Evolutionary conservation across 2,329 filamentous ascomycete genomes (phyloP), one percentile per base, ranked within the genome.

Genomic region (Trichoderma arundinaceum): DNA sequence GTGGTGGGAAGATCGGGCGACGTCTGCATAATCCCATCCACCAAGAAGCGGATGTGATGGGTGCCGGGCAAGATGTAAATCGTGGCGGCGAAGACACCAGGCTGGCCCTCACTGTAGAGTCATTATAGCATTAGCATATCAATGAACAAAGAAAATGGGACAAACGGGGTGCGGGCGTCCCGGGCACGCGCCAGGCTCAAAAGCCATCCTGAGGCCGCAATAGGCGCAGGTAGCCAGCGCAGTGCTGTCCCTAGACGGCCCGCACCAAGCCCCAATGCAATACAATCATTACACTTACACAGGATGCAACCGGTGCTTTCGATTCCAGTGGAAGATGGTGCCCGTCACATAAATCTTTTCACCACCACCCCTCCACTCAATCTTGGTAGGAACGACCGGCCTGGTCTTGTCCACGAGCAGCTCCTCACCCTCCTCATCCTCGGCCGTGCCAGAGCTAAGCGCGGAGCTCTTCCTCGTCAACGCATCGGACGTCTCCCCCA

Each of bases 301-400:
- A 77, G 86, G 89, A 77, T 93, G 88, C 74, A 99, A 82, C 71
- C 91, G 88, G 76, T 94, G 96, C 80, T 98, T 98, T 76, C 91
- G 90, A 79, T 96, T 93, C 95, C 95, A 99, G 76, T 94, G 92
- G 72, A 96, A 96, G 75, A 98, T 97, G 19, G 95, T 98, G 70
- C 94, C 94, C 0, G 95, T 99, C 52, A 99, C 93, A 77, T 97
- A 99, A 69, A 98, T 88, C 78, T 94, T 96, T 66, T 96, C 91
- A 66, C 92, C 94, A 60, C 88, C 88, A 8, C 87, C 86, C 70
- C 86, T 86, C 95, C 95, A 99, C 78, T 96, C 91, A 66, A 99
- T 88, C 66, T 86, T 82, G 1, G 92, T 96, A 1, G 92, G 92
- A 48, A 98, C 91, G 7, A 91, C 91, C 44, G 91, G 90, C 68